Evolutionary conservation across 2,329 filamentous ascomycete genomes (phyloP), one percentile per base, ranked within the genome.

Genomic region (Incumbomyces lentus): DNA sequence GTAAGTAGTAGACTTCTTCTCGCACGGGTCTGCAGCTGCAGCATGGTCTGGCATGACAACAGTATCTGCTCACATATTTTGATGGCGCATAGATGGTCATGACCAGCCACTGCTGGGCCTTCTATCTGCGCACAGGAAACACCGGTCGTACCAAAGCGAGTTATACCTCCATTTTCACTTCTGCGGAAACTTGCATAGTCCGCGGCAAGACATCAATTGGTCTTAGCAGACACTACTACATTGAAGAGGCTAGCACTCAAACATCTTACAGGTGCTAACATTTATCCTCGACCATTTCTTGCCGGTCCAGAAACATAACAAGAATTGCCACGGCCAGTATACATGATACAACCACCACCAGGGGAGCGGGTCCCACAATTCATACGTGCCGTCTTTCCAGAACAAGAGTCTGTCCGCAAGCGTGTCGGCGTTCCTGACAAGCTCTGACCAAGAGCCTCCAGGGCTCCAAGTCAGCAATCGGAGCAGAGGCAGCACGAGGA

Each of bases 221-320:
- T n/a, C n/a, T n/a, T n/a, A n/a, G n/a, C n/a, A n/a, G n/a, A n/a
- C n/a, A n/a, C n/a, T n/a, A n/a, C n/a, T n/a, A n/a, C n/a, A n/a
- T n/a, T n/a, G n/a, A n/a, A n/a, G n/a, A n/a, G n/a, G 31, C 49
- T 34, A 60, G 43, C 57, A 60, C 31, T 64, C 62, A 57, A 79
- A 79, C 60, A 78, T 69, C 61, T 77, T 79, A 19, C 69, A 72
- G 11, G 82, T 85, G 55, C 79, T 82, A 2, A 84, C 78, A 61
- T 86, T 85, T 32, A 82, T 60, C 50, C 79, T 68, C 51, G 74
- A 80, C 82, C 81, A 86, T 47, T 65, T 67, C 51, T 58, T 68
- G 1, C 75, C 69, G 3, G 59, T 59, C 56, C 60, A 59, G 47
- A 74, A 64, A 41, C 63, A 68, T 46, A 56, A 58, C 5, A 70